Evolutionary conservation across 345 rosid species (phyloP), one percentile per base, ranked within the genome.

Genomic region (Eucalyptus tenuipes): DNA sequence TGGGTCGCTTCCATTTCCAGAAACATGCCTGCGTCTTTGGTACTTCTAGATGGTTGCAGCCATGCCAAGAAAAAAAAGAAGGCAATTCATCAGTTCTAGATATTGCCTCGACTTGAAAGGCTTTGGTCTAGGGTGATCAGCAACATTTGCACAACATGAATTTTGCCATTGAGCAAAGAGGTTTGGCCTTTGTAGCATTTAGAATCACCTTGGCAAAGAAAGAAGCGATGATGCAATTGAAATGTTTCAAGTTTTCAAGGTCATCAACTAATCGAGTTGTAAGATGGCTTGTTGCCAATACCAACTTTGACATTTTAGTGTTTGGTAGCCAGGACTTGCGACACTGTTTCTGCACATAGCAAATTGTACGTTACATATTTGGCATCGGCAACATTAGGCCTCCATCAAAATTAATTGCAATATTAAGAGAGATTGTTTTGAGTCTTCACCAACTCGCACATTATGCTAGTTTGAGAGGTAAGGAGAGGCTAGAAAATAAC

Each of bases 1-100:
- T 90, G 94, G 89, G 88, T 91, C 79, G 93, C 88, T 49, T 93
- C 96, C 91, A 91, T 45, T 52, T 86, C 66, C 29, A 33, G 45
- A 13, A 52, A 11, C 87, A 52, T 37, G 40, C 40, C 40, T 37
- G 40, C 40, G 40, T 37, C 40, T 37, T 37, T 37, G 40, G 40
- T 37, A 37, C 40, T 37, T 37, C 40, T 37, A 37, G 40, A 37
- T 86, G 44, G 68, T 86, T 20, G 33, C 44, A 49, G 87, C 87
- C 25, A 33, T 86, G 66, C 64, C 49, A 44, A 0, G 25, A 45
- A 12, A 82, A 12, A 82, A 47, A 49, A n/a, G 12, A 4, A 49
- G 6, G 8, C 18, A 37, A 44, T 29, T 12, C 33, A 61, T 61
- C 33, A 29, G 68, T 61, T 29, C 68, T 12, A 61, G 33, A 61